These are phyloP conservation scores for Ammopiptanthus mongolicus DNA, from an alignment of 306 rosid genomes.

Conservation along the genomic window DNA sequence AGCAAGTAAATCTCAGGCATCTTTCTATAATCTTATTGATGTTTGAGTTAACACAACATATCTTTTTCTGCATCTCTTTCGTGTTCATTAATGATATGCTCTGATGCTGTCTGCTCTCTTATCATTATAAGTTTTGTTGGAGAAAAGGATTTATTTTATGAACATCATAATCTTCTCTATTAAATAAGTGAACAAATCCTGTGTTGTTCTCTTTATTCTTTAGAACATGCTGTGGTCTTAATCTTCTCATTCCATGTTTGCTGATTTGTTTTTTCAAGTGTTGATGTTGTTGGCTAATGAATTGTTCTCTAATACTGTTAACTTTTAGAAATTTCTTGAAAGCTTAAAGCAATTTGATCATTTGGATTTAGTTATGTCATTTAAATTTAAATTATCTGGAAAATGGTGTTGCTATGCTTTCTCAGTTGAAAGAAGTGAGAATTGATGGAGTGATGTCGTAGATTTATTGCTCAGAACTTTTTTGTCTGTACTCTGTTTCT, in stretches of 20 bases:
- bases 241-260: constrained; percentile 8
- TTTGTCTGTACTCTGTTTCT: not conserved
- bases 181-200: not conserved
- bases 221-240: constrained; percentile 15
- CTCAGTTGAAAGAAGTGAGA: not conserved
- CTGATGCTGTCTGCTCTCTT: not conserved
- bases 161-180: not conserved
- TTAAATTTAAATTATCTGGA: not conserved
- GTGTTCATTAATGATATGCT: constrained; percentile 3
- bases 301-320: not conserved
- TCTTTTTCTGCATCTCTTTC: not conserved
- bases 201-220: constrained; percentile 8
- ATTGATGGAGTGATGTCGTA: constrained; percentile 6
- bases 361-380: constrained; percentile 1
- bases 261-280: not conserved
- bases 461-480: constrained; percentile 16
- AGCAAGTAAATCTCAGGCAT: constrained; percentile 67
- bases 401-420: constrained; percentile 10
- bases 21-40: constrained; percentile 15
- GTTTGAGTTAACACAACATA: constrained; percentile 9
- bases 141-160: not conserved
- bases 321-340: not conserved
- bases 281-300: constrained; percentile 9
- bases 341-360: not conserved
- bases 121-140: not conserved